Evolutionary conservation across 495 filamentous ascomycete genomes (phyloP).

Genomic region (Geoglossum glabrum): DNA sequence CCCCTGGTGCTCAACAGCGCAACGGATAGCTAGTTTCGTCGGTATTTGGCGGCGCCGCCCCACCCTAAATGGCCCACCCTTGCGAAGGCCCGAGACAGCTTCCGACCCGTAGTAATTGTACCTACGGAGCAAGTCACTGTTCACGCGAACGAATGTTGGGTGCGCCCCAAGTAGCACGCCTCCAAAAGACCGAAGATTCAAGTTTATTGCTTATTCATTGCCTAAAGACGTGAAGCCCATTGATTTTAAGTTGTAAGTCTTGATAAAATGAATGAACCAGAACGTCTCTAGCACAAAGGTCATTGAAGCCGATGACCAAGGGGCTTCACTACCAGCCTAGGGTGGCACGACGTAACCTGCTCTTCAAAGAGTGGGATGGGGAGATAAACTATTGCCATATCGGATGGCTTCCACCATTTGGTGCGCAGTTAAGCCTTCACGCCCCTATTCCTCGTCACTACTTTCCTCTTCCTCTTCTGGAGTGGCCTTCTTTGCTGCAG

Average conservation of each 20-base stretch:
- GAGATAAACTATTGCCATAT: background rate
- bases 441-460: conserved; percentile 36
- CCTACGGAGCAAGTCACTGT: no score
- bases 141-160: no score
- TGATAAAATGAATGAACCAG: background rate
- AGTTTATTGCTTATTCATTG: background rate
- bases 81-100: background rate
- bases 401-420: background rate
- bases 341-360: background rate
- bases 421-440: background rate
- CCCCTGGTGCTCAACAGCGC: background rate
- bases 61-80: background rate
- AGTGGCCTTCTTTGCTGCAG: conserved; percentile 43
- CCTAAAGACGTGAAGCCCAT: background rate
- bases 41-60: background rate
- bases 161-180: background rate
- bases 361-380: background rate
- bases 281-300: background rate
- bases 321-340: background rate
- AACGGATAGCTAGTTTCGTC: background rate
- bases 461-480: conserved; percentile 26
- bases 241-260: background rate
- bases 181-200: background rate
- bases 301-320: background rate
- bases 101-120: background rate